Percentiles rank a stretch among this genome's conserved stretches.
Conservation (phyloP, 805 yeast species). For the Komagataella mondaviorum region DNA sequence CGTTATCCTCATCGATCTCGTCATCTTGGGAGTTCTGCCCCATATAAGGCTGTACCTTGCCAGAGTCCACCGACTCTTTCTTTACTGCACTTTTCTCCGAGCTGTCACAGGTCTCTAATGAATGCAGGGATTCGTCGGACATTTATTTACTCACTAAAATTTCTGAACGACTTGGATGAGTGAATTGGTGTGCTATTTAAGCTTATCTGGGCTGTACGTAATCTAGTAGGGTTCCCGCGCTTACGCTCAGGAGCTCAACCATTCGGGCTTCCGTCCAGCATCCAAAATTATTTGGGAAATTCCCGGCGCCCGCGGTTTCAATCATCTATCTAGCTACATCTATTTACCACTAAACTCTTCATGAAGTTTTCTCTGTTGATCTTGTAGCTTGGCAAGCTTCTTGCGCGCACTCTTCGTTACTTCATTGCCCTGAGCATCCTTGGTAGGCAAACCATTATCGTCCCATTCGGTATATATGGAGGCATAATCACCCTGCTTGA, state of each 20-base stretch:
- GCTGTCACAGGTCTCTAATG: not conserved
- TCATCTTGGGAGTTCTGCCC: not conserved
- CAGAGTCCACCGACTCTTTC: not conserved
- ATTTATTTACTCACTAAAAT: too few species aligned
- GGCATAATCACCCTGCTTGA: slow-evolving; percentile 32
- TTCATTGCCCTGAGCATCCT: slow-evolving; percentile 66
- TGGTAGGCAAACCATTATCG: slow-evolving; percentile 70
- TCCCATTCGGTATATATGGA: slow-evolving; percentile 62
- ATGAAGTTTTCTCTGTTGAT: slow-evolving; percentile 71
- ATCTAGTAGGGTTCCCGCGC: too few species aligned
- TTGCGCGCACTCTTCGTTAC: slow-evolving; percentile 76
- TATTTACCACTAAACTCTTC: slow-evolving; percentile 33
- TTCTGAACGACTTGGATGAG: too few species aligned
- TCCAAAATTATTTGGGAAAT: not conserved
- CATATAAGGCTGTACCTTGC: not conserved
- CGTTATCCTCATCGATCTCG: not conserved
- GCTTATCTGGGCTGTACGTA: too few species aligned
- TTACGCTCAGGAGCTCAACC: too few species aligned
- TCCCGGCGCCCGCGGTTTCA: not conserved
- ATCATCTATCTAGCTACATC: not conserved
- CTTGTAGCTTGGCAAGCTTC: slow-evolving; percentile 68
- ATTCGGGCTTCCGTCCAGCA: not conserved
- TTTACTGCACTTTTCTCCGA: not conserved
- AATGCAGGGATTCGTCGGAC: not conserved
- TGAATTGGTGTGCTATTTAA: too few species aligned